These are phyloP conservation scores for Sphaerostilbella broomeana DNA, from an alignment of 2,329 filamentous ascomycete genomes.

Conservation along the genomic window DNA sequence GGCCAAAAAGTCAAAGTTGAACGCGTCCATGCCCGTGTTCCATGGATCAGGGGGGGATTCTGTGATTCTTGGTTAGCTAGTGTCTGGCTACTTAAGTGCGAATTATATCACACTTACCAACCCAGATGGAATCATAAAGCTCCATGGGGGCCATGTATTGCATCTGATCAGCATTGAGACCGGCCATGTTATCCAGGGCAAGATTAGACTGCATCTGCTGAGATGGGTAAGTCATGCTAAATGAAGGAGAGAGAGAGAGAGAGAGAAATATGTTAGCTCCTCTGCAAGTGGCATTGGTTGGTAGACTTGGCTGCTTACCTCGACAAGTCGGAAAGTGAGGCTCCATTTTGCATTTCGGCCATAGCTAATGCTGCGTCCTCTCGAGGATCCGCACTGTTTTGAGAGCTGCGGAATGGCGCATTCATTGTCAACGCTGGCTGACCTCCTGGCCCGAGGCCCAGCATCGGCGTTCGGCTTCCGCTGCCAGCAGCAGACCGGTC, in stretches of 20 bases:
- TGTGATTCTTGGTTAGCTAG: conserved; percentile 23
- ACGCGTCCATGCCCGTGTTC: conserved; percentile 46
- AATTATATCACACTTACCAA: conserved; percentile 41
- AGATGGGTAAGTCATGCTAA: conserved; percentile 13
- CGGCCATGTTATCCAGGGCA: conserved; percentile 39
- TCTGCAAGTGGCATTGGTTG: conserved; percentile 16
- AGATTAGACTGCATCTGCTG: conserved; percentile 31
- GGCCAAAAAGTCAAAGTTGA: conserved; percentile 56
- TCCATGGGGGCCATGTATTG: conserved; percentile 62
- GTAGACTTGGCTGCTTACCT: conserved; percentile 24
- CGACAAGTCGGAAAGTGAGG: conserved; percentile 39
- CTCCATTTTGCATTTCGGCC: conserved; percentile 58
- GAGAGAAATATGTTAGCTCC: neutral
- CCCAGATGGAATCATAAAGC: conserved; percentile 62
- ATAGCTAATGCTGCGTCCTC: conserved; percentile 58
- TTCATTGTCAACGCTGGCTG: conserved; percentile 20
- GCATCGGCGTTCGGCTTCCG: conserved; percentile 38
- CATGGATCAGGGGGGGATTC: conserved; percentile 53
- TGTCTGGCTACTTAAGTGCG: no score
- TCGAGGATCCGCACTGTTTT: conserved; percentile 41
- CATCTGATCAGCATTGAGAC: conserved; percentile 49
- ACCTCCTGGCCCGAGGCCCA: conserved; percentile 20
- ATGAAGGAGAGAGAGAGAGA: no score
- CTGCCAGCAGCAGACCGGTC: conserved; percentile 40
- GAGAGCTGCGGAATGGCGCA: conserved; percentile 16